Evolutionary conservation across 139 green algal genomes (phyloP), one percentile per base, ranked within the genome.

Genomic region (Ulvella scutata): DNA sequence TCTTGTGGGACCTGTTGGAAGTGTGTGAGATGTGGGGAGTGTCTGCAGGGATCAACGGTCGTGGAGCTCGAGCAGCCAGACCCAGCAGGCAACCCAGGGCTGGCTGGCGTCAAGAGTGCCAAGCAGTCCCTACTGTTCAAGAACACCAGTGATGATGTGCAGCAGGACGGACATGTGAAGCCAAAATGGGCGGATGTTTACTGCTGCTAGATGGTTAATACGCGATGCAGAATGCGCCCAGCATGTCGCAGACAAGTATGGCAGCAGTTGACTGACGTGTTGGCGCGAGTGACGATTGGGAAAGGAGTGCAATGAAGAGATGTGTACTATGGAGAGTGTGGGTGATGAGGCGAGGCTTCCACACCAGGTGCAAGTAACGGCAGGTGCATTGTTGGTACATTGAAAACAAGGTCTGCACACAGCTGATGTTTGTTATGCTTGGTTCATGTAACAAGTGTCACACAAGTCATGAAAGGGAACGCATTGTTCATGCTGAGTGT

Each of bases 181-280:
- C 51, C 51, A n/a, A 67, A 67, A 26, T 67, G 51, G 51, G 51
- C 51, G 51, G 51, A 67, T 26, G 33, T 67, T n/a, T 67, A 67
- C 51, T 67, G 51, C 51, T 67, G 51, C 51, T 67, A 29, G 20
- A 26, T 13, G 13, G 40, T 26, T 13, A 59, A 17, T n/a, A n/a
- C n/a, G n/a, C n/a, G n/a, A n/a, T n/a, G n/a, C n/a, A n/a, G n/a
- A n/a, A n/a, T n/a, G n/a, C n/a, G n/a, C n/a, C n/a, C n/a, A n/a
- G n/a, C n/a, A n/a, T n/a, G n/a, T n/a, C n/a, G 40, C 13, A 59
- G 40, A 59, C 17, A 26, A 17, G 40, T 59, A 17, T 17, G 13
- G 13, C 40, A 17, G 40, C 13, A 26, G 40, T 59, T 13, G 40
- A 17, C 40, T 59, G 40, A 59, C 13, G 40, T 17, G 40, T 13